Evolutionary conservation across 2,329 filamentous ascomycete species (phyloP).

Genomic region (Dothiorella sarmentorum): DNA sequence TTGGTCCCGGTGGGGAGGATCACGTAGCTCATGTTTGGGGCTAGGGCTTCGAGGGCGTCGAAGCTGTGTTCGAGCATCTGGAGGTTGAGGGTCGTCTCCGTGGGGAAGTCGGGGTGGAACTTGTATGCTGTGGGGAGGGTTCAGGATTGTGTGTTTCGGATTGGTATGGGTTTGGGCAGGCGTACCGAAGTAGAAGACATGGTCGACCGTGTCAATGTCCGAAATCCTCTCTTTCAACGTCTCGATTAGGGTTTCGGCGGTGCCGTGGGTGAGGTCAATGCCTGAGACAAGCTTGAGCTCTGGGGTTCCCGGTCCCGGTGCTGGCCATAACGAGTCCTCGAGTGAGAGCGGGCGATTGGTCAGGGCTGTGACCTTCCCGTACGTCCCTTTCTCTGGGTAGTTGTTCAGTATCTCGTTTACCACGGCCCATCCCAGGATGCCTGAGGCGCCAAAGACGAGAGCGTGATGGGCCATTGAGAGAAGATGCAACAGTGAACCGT

Average conservation of each 20-base stretch:
- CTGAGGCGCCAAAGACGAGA: constrained; percentile 43
- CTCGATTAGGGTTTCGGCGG: constrained; percentile 22
- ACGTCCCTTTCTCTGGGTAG: constrained; percentile 36
- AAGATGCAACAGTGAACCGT: no score
- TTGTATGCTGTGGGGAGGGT: constrained; percentile 25
- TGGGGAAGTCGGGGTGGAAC: constrained; percentile 18
- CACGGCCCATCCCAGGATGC: constrained; percentile 45
- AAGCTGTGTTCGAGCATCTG: constrained; percentile 34
- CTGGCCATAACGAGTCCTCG: constrained; percentile 37
- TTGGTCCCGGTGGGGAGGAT: constrained; percentile 35
- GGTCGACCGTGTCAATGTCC: constrained; percentile 30
- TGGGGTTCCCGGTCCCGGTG: constrained; percentile 13
- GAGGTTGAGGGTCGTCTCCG: constrained; percentile 30
- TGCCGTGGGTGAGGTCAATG: constrained; percentile 29
- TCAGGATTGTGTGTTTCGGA: not conserved
- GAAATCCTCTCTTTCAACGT: constrained; percentile 28
- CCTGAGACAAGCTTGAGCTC: constrained; percentile 33
- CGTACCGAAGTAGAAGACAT: constrained; percentile 40
- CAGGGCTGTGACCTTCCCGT: constrained; percentile 40
- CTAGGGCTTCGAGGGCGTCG: constrained; percentile 28
- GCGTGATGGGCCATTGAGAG: constrained; percentile 33
- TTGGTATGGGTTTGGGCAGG: no score
- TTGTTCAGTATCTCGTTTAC: constrained; percentile 38
- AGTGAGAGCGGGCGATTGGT: constrained; percentile 43
- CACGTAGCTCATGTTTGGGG: constrained; percentile 30